phyloP scores from a whole-genome alignment of 139 green algal species.

The Chara braunii region DNA sequence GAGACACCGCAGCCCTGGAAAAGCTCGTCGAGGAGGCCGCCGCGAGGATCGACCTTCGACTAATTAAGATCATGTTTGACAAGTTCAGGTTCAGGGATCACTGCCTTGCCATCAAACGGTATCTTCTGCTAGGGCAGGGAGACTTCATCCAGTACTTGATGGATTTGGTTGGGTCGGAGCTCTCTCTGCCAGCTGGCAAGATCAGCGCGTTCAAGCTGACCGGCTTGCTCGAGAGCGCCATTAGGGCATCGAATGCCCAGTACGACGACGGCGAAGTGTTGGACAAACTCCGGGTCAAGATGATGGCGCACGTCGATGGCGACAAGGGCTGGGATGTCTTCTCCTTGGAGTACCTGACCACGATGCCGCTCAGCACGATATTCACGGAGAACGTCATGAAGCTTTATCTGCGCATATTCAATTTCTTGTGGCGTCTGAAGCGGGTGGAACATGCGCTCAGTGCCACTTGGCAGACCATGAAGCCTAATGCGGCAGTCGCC shows the following conservation, averaged over 20 bases:
- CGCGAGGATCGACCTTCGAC: neutral
- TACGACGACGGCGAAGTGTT: conserved; percentile 65
- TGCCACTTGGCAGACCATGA: conserved; percentile 59
- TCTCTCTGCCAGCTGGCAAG: conserved; percentile 42
- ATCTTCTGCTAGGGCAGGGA: conserved; percentile 84
- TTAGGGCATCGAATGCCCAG: conserved; percentile 53
- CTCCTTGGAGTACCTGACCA: conserved; percentile 66
- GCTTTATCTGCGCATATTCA: conserved; percentile 68
- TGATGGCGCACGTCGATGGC: conserved; percentile 26
- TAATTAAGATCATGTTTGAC: conserved; percentile 53
- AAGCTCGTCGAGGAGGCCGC: neutral
- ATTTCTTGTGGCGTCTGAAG: conserved; percentile 83
- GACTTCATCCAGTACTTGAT: conserved; percentile 78
- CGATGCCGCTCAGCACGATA: conserved; percentile 55
- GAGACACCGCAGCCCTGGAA: neutral
- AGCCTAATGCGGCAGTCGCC: neutral
- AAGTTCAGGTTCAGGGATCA: conserved; percentile 64
- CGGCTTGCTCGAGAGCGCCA: conserved; percentile 63
- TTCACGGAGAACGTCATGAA: conserved; percentile 56
- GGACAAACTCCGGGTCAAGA: conserved; percentile 20
- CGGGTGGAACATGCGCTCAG: conserved; percentile 65
- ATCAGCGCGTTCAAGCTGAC: conserved; percentile 58
- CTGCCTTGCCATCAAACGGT: conserved; percentile 71
- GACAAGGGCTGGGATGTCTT: conserved; percentile 86
- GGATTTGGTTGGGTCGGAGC: conserved; percentile 50